Evolutionary conservation across 352 stramenopile species (phyloP), one percentile per base, ranked within the genome.

Genomic region (Globisporangium megalacanthum): DNA sequence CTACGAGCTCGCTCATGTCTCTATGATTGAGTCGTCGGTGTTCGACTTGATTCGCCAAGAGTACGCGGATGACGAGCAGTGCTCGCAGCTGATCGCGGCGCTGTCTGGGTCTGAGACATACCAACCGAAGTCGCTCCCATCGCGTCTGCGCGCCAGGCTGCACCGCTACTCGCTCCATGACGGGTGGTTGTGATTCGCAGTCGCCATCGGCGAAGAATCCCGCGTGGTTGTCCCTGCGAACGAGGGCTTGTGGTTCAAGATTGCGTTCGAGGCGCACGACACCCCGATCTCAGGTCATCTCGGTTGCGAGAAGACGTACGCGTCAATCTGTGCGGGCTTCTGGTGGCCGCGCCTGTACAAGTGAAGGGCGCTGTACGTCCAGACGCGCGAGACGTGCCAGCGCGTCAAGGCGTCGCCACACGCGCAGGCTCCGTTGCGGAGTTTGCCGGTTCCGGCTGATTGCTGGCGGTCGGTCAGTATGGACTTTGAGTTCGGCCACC

Each of bases 381-480:
- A 22, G 4, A 22, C 51, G 29, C 47, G 51, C 51, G 35, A 56
- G 22, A 31, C 22, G 1, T 56, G 51, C 10, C 51, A 47, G 22
- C 50, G 51, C 4, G 51, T 56, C 22, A 56, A 56, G n/a, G n/a
- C 51, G 5, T 14, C 51, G 7, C 2, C n/a, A 0, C 15, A 8
- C 10, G 31, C 4, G 3, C 51, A 41, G 1, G 35, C 51, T 36
- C 51, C 51, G 10, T 11, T 47, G 33, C 35, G 46, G 2, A 13
- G 33, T 15, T 17, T 56, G 14, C 51, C 33, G 6, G 36, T 47
- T 5, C 1, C 50, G 33, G 14, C 29, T 19, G 50, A 45, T 4
- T 55, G 50, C 37, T 55, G 50, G 50, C 47, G 47, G 39, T 46
- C 51, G 1, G 19, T 56, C 39, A 31, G 13, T 1, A 56, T 56